Base-by-base conservation (phyloP, 148 eudicot genomes). In the Fagopyrum tataricum region DNA sequence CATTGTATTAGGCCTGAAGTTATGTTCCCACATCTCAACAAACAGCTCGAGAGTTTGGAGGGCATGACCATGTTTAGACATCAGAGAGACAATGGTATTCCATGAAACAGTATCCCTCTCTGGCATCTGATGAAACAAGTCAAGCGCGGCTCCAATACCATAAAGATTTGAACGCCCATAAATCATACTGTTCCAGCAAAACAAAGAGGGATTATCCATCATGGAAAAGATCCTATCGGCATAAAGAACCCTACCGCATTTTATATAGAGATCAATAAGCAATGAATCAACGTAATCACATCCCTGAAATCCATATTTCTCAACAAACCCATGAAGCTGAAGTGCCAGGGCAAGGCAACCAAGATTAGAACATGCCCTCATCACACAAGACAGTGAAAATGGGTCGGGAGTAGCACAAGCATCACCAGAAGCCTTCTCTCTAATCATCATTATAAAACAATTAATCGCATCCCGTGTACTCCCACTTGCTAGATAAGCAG, bases 121-220 rank as follows among this genome's bases (percentile, higher is more conserved):
- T 67, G 79, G 81, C 82, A 84, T 79, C 7, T 5, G 51, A 72
- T 72, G 18, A 51, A 84, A 84, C 64, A 84, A 72, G 62, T 75
- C 26, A 43, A 84, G 66, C 44, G 87, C 82, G 4, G 66, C 9
- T 15, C 8, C 69, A 13, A 77, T 52, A 14, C 84, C 79, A 53
- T 42, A 68, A 46, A 77, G 55, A 26, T 74, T 75, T 13, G 82
- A 79, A 55, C 79, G 77, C 48, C 75, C 82, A 77, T 77, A 81
- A 17, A 84, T 74, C 84, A 81, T 84, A 53, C 82, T 78, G 31
- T 84, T 84, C 80, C 78, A 81, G 78, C 82, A 78, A 74, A 84
- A 84, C 75, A 79, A 68, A 74, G 17, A 75, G 8, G 84, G 84
- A 68, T 51, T 78, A 42, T 3, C 24, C 7, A 76, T 74, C 59